Conservation (phyloP, 441 rosid species). For the Corymbia calophylla region DNA sequence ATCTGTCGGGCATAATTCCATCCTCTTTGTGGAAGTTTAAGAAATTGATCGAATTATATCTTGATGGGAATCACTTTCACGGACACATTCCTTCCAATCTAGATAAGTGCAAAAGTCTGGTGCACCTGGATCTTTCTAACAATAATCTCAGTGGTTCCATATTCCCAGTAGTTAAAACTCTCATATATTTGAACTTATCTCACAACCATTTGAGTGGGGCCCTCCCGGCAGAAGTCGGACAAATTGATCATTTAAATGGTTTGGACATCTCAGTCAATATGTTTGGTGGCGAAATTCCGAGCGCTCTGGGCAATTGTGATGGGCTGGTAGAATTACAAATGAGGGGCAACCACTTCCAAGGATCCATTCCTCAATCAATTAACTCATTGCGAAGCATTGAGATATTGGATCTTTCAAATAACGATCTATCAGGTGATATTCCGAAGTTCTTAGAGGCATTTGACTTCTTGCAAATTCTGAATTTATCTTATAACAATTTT, state of each 20-base stretch:
- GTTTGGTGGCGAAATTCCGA: not conserved
- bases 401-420: not conserved
- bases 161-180: not conserved
- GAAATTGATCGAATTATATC: fast-evolving
- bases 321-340: fast-evolving
- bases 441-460: not conserved
- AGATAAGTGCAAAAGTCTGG: not conserved
- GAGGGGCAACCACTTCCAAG: not conserved
- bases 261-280: not conserved
- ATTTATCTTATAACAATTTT: not conserved
- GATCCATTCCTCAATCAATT: not conserved
- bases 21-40: not conserved
- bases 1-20: not conserved
- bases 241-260: not conserved
- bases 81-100: not conserved
- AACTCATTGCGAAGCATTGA: not conserved
- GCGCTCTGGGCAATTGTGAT: not conserved
- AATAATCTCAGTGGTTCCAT: not conserved
- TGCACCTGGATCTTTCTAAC: not conserved
- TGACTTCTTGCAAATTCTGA: not conserved
- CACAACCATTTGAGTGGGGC: not conserved
- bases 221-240: not conserved
- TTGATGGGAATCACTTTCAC: not conserved
- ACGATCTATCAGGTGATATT: not conserved
- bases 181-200: not conserved